These are phyloP conservation scores for Ampelocalamus luodianensis DNA, from an alignment of 176 grass and related monocot species.

Conservation along the genomic window DNA sequence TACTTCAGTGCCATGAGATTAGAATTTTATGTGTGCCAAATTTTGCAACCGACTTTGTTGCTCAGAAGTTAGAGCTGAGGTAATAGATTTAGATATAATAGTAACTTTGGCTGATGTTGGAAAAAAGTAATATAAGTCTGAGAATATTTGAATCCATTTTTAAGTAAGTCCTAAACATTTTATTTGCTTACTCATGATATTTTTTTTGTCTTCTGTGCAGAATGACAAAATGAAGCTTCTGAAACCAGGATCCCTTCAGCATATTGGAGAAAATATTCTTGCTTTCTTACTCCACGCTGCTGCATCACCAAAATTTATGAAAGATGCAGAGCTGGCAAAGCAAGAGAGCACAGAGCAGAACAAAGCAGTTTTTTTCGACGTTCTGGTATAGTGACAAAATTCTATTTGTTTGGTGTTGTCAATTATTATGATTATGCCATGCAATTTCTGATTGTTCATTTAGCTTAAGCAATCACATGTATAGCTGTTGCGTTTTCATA, in stretches of 20 bases:
- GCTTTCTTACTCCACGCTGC: constrained; percentile 85
- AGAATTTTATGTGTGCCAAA: constrained; percentile 4
- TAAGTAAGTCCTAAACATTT: constrained; percentile 1
- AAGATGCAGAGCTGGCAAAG: constrained; percentile 55
- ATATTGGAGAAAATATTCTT: constrained; percentile 98
- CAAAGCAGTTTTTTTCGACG: constrained; percentile 80
- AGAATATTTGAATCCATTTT: constrained; percentile 24
- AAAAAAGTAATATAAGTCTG: constrained; percentile 6
- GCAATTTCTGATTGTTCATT: constrained; percentile 30
- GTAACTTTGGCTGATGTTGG: not conserved
- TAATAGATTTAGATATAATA: constrained; percentile 25
- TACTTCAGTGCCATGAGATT: not conserved
- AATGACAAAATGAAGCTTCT: constrained; percentile 98
- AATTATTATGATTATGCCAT: constrained; percentile 27
- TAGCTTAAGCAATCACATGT: constrained; percentile 1
- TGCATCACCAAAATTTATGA: constrained; percentile 65
- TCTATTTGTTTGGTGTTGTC: constrained; percentile 5
- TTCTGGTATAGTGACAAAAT: constrained; percentile 65
- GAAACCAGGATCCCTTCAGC: constrained; percentile 92
- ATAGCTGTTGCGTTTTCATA: constrained; percentile 9
- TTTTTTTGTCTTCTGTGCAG: constrained; percentile 53
- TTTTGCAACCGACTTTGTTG: not conserved
- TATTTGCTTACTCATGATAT: constrained; percentile 9
- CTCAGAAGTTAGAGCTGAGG: not conserved
- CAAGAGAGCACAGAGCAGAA: constrained; percentile 54